These are phyloP conservation scores for Penicillium herquei DNA, from an alignment of 495 filamentous ascomycete species.

Conservation along the genomic window DNA sequence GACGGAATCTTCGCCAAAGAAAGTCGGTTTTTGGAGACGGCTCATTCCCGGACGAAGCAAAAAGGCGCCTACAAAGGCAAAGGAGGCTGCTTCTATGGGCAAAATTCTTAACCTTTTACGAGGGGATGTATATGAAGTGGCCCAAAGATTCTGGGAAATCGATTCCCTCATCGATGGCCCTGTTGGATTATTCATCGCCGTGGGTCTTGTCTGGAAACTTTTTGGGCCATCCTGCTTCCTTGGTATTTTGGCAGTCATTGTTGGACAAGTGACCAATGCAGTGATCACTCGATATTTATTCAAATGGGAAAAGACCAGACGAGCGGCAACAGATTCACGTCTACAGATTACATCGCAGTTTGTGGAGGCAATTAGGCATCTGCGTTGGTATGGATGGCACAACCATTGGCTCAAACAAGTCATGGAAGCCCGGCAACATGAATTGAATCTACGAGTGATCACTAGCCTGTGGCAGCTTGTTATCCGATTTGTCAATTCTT, in stretches of 20 bases:
- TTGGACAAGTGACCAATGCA: constrained; percentile 63
- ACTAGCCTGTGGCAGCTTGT: constrained; percentile 58
- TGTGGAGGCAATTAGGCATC: constrained; percentile 78
- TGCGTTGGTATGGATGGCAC: constrained; percentile 89
- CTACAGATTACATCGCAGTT: constrained; percentile 76
- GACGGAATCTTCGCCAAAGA: background rate
- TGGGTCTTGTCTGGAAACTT: constrained; percentile 67
- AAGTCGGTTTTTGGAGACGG: constrained; percentile 14
- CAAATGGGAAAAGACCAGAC: constrained; percentile 60
- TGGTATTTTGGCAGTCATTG: constrained; percentile 62
- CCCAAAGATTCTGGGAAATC: constrained; percentile 82
- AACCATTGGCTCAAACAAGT: constrained; percentile 71
- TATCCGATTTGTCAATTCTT: constrained; percentile 60
- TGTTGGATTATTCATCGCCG: constrained; percentile 63
- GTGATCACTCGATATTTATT: constrained; percentile 60
- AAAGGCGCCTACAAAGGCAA: constrained; percentile 24
- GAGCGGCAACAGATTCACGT: constrained; percentile 66
- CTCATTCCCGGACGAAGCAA: constrained; percentile 5
- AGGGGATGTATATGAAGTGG: constrained; percentile 77
- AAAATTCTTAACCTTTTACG: constrained; percentile 83
- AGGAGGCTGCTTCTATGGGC: constrained; percentile 70
- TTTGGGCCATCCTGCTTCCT: constrained; percentile 78
- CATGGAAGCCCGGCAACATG: constrained; percentile 65
- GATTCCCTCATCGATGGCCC: constrained; percentile 65
- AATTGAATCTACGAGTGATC: constrained; percentile 64